These are phyloP conservation scores for Globisporangium alternatum DNA, from an alignment of 352 stramenopile genomes.

Conservation along the genomic window DNA sequence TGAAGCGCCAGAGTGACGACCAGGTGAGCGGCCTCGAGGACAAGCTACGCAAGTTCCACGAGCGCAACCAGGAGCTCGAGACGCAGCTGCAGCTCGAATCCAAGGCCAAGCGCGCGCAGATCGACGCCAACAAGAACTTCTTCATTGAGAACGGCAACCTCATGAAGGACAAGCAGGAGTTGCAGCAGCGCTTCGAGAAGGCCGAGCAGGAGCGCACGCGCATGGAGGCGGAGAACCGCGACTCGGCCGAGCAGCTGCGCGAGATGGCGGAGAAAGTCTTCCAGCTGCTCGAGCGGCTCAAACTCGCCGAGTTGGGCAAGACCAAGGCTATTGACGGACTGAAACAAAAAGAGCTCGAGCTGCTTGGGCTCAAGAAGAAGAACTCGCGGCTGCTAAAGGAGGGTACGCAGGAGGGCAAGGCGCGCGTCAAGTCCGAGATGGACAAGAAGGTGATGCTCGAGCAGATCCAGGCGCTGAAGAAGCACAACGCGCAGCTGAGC, in stretches of 20 bases:
- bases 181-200: slow-evolving; percentile 86
- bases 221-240: slow-evolving; percentile 94
- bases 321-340: slow-evolving; percentile 94
- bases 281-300: slow-evolving; percentile 94
- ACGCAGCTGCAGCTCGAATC: slow-evolving; percentile 94
- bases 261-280: slow-evolving; percentile 98
- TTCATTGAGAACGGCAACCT: slow-evolving; percentile 82
- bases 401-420: slow-evolving; percentile 90
- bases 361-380: slow-evolving; percentile 94
- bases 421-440: slow-evolving; percentile 91
- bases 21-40: slow-evolving; percentile 89
- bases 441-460: slow-evolving; percentile 94
- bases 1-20: slow-evolving; percentile 92
- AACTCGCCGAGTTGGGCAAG: slow-evolving; percentile 94
- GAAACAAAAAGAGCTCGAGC: slow-evolving; percentile 94
- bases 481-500: slow-evolving; percentile 93
- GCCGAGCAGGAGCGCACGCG: slow-evolving; percentile 91
- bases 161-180: slow-evolving; percentile 65
- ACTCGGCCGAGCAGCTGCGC: slow-evolving; percentile 93
- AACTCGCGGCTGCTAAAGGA: slow-evolving; percentile 93
- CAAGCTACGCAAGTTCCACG: slow-evolving; percentile 85
- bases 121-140: slow-evolving; percentile 93
- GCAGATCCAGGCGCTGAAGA: slow-evolving; percentile 93
- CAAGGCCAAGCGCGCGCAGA: slow-evolving; percentile 88
- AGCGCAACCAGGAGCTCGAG: slow-evolving; percentile 91